Evolutionary conservation across 208 protist genomes (phyloP), one percentile per base, ranked within the genome.

Genomic region (Leishmania turanica): DNA sequence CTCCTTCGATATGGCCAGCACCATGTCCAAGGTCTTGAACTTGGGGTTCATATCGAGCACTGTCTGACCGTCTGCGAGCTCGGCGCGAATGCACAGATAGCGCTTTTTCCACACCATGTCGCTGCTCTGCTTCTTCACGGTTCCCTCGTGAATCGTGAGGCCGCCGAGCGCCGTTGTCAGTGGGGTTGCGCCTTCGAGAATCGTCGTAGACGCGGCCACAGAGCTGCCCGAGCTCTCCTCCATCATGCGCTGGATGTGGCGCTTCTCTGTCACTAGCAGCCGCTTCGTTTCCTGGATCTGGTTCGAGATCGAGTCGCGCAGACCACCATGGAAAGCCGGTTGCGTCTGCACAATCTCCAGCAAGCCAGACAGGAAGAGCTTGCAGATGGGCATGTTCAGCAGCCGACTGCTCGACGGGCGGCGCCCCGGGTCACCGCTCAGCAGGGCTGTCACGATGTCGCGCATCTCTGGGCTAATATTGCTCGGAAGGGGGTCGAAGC

Each of bases 271-370:
- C 51, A 78, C 79, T 15, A 95, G 84, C 31, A 89, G 47, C n/a
- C 88, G 83, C 88, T 95, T 95, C 74, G 89, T 93, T 60, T 82
- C 75, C 77, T 91, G 87, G 51, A 95, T 95, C 60, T 95, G 88
- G 64, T 70, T 81, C 19, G 88, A 85, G 75, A 95, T 91, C 49
- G 81, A 84, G n/a, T 95, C 82, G 24, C 91, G 91, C 51, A 95
- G 84, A 37, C 68, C 62, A 15, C 89, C 91, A 65, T 91, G 81
- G 71, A 95, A 95, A 34, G 88, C 78, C 1, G 87, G 77, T 80
- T 95, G 91, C 49, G 91, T 87, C 80, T 95, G 89, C 75, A 95
- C 91, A 84, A 95, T 95, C 83, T 95, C 91, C 45, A 95, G 81
- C 49, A 95, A 71, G 9, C 91, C 91, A 21, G 91, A 95, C 80